These are phyloP conservation scores for Globisporangium okanoganense DNA, from an alignment of 352 stramenopile species.

Conservation along the genomic window DNA sequence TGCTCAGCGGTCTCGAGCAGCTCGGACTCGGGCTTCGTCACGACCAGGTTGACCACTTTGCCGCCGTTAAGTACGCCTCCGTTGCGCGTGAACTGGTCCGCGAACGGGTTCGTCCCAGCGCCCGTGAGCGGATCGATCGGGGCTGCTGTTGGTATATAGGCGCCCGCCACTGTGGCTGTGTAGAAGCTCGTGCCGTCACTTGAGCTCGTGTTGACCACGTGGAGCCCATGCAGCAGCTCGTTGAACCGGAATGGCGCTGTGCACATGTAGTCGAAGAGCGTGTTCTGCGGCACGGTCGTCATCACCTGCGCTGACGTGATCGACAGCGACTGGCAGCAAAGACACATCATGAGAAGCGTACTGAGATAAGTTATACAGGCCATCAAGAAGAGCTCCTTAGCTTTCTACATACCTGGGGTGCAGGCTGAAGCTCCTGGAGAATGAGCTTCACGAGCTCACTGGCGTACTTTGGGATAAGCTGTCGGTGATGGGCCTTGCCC, in stretches of 20 bases:
- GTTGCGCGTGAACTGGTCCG: slow-evolving; percentile 49
- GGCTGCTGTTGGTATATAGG: slow-evolving; percentile 12
- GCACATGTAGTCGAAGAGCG: slow-evolving; percentile 57
- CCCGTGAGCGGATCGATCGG: slow-evolving; percentile 11
- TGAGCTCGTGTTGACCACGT: slow-evolving; percentile 36
- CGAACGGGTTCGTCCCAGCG: slow-evolving; percentile 36
- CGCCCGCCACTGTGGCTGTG: slow-evolving; percentile 14
- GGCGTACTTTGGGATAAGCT: slow-evolving; percentile 46
- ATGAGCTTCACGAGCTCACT: slow-evolving; percentile 38
- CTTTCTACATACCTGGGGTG: slow-evolving; percentile 29
- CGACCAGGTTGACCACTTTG: slow-evolving; percentile 29
- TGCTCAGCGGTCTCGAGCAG: slow-evolving; percentile 60
- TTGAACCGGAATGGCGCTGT: slow-evolving; percentile 42
- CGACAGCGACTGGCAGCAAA: slow-evolving; percentile 1
- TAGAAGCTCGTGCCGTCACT: slow-evolving; percentile 18
- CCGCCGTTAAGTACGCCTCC: slow-evolving; percentile 42
- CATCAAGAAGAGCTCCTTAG: neutral
- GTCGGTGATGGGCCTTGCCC: slow-evolving; percentile 56
- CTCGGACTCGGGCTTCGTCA: slow-evolving; percentile 33
- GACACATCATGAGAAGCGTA: neutral
- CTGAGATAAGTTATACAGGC: neutral
- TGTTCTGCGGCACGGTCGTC: slow-evolving; percentile 34
- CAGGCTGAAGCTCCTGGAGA: slow-evolving; percentile 43
- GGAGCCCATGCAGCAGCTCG: slow-evolving; percentile 31
- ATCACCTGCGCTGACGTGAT: slow-evolving; percentile 21